phyloP scores from a whole-genome alignment of 441 rosid genomes.

The Eruca vesicaria region DNA sequence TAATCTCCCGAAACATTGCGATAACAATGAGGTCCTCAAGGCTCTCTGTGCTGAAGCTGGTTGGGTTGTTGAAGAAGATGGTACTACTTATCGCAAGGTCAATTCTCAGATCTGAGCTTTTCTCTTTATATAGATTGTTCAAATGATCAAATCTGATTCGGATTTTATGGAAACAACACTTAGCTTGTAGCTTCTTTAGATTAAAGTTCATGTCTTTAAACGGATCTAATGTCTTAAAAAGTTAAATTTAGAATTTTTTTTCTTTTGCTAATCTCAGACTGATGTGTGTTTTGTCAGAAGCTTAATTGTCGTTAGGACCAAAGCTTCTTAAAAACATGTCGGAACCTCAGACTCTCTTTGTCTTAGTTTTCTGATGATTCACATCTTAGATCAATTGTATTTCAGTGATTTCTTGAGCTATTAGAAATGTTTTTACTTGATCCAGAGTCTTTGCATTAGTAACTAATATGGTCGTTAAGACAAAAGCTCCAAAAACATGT shows the following conservation, averaged over 20 bases:
- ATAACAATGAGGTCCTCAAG: neutral
- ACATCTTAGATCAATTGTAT: neutral
- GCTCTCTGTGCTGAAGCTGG: neutral
- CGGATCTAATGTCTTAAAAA: constrained; percentile 4
- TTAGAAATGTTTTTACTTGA: neutral
- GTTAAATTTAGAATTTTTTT: neutral
- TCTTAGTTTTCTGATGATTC: neutral
- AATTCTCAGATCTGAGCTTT: neutral
- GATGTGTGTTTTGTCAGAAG: neutral
- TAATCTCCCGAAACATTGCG: neutral
- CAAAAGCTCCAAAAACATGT: neutral
- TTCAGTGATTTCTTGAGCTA: neutral
- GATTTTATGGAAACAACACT: neutral
- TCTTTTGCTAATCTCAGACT: neutral
- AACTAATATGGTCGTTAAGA: neutral
- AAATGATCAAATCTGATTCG: neutral
- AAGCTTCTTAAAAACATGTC: neutral
- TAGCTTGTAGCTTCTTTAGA: neutral
- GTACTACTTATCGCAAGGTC: neutral
- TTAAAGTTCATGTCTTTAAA: neutral
- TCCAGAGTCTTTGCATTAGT: neutral
- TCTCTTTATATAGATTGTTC: neutral
- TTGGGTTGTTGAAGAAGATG: neutral
- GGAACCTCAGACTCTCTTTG: neutral
- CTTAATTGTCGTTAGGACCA: neutral